Conservation (phyloP, 2,329 filamentous ascomycete genomes). For the Apiospora pterosperma region DNA sequence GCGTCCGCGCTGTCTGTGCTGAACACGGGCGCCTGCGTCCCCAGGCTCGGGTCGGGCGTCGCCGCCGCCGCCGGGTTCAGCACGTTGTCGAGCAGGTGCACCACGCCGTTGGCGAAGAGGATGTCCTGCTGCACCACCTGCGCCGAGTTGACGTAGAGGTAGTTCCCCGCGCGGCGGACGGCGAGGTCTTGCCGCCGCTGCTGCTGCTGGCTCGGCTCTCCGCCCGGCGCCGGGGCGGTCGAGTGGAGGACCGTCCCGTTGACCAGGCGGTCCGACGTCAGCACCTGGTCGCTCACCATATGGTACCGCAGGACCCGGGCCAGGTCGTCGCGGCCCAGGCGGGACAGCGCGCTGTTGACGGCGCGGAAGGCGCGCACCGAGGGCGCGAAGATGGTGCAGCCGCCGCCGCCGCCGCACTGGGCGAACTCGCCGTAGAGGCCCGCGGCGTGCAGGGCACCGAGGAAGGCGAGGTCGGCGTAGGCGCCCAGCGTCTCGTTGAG, state of each 20-base stretch:
- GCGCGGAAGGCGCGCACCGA: constrained; percentile 47
- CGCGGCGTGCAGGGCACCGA: constrained; percentile 36
- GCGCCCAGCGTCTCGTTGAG: constrained; percentile 31
- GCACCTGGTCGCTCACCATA: constrained; percentile 49
- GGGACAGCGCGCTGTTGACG: constrained; percentile 39
- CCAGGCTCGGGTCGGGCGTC: constrained; percentile 32
- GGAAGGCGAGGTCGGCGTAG: constrained; percentile 37
- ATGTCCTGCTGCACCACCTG: constrained; percentile 50
- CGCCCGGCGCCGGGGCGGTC: constrained; percentile 39
- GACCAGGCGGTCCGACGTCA: constrained; percentile 42
- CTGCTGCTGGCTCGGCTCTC: constrained; percentile 5
- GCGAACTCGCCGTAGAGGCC: constrained; percentile 38
- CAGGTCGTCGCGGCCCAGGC: constrained; percentile 37
- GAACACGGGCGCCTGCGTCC: constrained; percentile 32
- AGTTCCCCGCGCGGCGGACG: constrained; percentile 37
- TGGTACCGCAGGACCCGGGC: constrained; percentile 52
- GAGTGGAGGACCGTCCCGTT: constrained; percentile 26
- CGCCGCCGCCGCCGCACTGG: constrained; percentile 7
- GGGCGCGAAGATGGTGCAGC: constrained; percentile 53
- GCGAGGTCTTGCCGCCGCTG: constrained; percentile 23
- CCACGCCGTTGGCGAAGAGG: constrained; percentile 53
- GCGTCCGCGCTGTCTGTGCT: constrained; percentile 14
- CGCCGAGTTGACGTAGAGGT: constrained; percentile 51
- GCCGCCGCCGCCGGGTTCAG: constrained; percentile 38
- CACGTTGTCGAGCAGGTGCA: constrained; percentile 55